Conservation (phyloP, 345 rosid species). For the Alliaria petiolata region DNA sequence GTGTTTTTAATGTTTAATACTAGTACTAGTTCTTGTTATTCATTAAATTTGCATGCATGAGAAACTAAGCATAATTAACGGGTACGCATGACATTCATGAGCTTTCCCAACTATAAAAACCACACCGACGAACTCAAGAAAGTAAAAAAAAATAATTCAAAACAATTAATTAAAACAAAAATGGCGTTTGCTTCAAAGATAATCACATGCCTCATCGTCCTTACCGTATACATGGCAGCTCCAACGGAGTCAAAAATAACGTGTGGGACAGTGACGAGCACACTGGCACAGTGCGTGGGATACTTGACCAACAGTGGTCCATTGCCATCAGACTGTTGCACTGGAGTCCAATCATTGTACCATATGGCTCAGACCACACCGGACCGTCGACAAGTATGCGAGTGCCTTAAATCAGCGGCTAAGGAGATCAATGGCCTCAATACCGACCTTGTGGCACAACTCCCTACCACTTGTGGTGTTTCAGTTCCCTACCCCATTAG, state of each 20-base stretch:
- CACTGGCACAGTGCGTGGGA: conserved; percentile 32
- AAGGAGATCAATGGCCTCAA: conserved; percentile 9
- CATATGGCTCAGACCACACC: conserved; percentile 38
- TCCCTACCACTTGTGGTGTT: conserved; percentile 49
- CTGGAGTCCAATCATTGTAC: conserved; percentile 34
- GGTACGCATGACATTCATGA: conserved; percentile 30
- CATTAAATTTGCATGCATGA: conserved; percentile 29
- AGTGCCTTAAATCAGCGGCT: conserved; percentile 37
- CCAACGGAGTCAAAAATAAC: conserved; percentile 24
- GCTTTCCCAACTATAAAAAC: conserved; percentile 18
- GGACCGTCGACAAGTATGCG: conserved; percentile 49
- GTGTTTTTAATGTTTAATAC: background rate
- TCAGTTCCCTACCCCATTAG: conserved; percentile 57
- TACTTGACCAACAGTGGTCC: conserved; percentile 27
- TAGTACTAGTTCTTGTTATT: background rate
- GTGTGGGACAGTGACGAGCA: conserved; percentile 34
- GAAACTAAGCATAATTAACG: conserved; percentile 26
- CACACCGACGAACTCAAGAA: conserved; percentile 6
- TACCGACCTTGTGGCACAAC: conserved; percentile 18
- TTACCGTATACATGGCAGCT: conserved; percentile 11
- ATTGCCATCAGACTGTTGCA: conserved; percentile 40
- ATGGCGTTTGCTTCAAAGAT: conserved; percentile 27
- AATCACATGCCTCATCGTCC: conserved; percentile 26
- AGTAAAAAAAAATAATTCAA: background rate
- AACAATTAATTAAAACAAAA: background rate